Conservation (phyloP, 2,329 filamentous ascomycete species). For the Scedosporium boydii region DNA sequence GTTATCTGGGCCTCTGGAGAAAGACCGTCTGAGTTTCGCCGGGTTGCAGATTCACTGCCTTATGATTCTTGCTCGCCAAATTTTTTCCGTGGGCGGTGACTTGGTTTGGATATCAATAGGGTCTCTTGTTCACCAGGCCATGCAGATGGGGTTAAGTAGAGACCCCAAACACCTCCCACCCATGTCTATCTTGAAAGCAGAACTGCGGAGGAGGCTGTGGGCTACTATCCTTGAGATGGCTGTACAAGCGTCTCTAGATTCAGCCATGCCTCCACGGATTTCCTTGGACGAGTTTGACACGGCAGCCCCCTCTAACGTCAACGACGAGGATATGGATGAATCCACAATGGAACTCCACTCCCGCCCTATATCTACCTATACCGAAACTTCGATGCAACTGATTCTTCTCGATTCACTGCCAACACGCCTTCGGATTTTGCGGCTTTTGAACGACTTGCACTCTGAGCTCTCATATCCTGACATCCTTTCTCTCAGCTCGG, state of each 20-base stretch:
- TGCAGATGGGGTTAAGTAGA: conserved; percentile 35
- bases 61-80: conserved; percentile 26
- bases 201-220: conserved; percentile 32
- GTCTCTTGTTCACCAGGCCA: conserved; percentile 28
- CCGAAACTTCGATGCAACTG: conserved; percentile 24
- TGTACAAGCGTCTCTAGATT: conserved; percentile 27
- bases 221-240: conserved; percentile 30
- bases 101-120: conserved; percentile 31
- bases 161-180: conserved; percentile 27
- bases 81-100: conserved; percentile 30
- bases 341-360: conserved; percentile 11
- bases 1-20: conserved; percentile 30
- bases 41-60: conserved; percentile 31
- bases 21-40: conserved; percentile 16
- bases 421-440: conserved; percentile 22
- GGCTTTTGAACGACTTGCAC: conserved; percentile 23
- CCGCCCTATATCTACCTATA: conserved; percentile 18
- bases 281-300: conserved; percentile 31
- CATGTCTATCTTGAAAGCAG: conserved; percentile 24
- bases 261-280: conserved; percentile 28
- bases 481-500: conserved; percentile 21
- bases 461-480: conserved; percentile 23
- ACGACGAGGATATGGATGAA: conserved; percentile 19
- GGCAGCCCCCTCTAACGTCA: conserved; percentile 23
- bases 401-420: conserved; percentile 24